Evolutionary conservation across 2,329 filamentous ascomycete genomes (phyloP), one percentile per base, ranked within the genome.

Genomic region (Trichoderma sp.): DNA sequence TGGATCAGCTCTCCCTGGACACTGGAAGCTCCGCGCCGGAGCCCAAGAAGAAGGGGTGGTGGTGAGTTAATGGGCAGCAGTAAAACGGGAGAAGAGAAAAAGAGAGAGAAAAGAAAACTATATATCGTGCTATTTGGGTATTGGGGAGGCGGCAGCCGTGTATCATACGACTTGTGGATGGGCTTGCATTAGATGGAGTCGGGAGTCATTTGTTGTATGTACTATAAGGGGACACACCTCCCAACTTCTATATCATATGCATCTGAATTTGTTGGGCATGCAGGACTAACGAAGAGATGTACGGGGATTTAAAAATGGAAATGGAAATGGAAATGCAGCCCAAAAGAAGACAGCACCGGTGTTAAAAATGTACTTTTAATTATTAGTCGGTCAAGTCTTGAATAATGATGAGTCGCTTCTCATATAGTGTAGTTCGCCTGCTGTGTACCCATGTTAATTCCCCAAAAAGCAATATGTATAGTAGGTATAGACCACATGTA

Each of bases 1-100:
- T 89, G 58, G 87, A 89, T 75, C 83, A 84, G 71, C 73, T 88
- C 3, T 86, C 86, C 0, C 76, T 84, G 34, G 81, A 83, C 36
- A 76, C 76, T 26, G 76, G 70, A 36, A 74, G 72, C 36, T 75
- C 73, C 72, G 73, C 73, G 24, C 77, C 75, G 73, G 71, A 77
- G 39, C 66, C 79, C 61, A 86, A 86, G 82, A 87, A 86, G 80
- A 82, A 85, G 26, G 85, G 86, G 83, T 87, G 84, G 84, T 86
- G 83, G 83, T 80, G 7, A 83, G 80, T 80, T 82, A 74, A 77
- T 63, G 43, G 58, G 28, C 71, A 82, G 78, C 73, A 73, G 65
- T 32, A 62, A 70, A 62, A 74, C 62, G 57, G 64, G 24, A 9
- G n/a, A n/a, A 32, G 15, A 32, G n/a, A 51, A 3, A 58, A 66